A percentile compares a stretch with the other conserved stretches of the same genome.
Evolutionary conservation across 2,329 filamentous ascomycete genomes (phyloP).

Genomic region (Alternaria infectoria): DNA sequence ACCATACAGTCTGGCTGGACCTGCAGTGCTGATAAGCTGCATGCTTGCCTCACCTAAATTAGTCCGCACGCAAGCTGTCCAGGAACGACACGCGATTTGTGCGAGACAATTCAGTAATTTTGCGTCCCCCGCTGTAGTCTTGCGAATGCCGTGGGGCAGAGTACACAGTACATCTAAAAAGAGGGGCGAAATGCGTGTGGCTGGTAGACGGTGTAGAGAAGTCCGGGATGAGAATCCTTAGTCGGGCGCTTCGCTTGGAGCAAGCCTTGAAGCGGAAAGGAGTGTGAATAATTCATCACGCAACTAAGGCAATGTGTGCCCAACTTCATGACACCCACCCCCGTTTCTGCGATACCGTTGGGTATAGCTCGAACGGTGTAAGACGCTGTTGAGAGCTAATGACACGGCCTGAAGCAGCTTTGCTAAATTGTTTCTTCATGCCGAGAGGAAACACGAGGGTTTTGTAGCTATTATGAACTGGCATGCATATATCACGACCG

Average conservation of each 20-base stretch:
- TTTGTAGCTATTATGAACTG: conserved; percentile 28
- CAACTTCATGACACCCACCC: conserved; percentile 11
- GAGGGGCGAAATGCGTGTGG: conserved; percentile 25
- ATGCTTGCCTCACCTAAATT: not conserved
- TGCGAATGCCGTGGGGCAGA: conserved; percentile 10
- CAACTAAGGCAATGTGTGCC: conserved; percentile 20
- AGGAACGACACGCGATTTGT: conserved; percentile 15
- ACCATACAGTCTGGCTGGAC: not conserved
- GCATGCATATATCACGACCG: conserved; percentile 28
- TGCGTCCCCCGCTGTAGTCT: conserved; percentile 14
- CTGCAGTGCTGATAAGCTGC: not conserved
- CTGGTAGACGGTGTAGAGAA: conserved; percentile 33
- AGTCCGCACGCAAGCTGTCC: not conserved
- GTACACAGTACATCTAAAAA: not conserved
- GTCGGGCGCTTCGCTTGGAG: conserved; percentile 37
- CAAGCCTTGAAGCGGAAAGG: conserved; percentile 2
- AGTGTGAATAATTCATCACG: conserved; percentile 23
- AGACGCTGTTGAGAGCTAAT: conserved; percentile 15
- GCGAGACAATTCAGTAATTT: not conserved
- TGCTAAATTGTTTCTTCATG: conserved; percentile 23
- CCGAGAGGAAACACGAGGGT: conserved; percentile 12
- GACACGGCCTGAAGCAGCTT: conserved; percentile 5
- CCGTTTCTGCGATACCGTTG: conserved; percentile 16
- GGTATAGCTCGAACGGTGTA: conserved; percentile 14
- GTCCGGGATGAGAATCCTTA: conserved; percentile 33